phyloP scores from a whole-genome alignment of 2,329 filamentous ascomycete species.

The Cercospora nicotianae region DNA sequence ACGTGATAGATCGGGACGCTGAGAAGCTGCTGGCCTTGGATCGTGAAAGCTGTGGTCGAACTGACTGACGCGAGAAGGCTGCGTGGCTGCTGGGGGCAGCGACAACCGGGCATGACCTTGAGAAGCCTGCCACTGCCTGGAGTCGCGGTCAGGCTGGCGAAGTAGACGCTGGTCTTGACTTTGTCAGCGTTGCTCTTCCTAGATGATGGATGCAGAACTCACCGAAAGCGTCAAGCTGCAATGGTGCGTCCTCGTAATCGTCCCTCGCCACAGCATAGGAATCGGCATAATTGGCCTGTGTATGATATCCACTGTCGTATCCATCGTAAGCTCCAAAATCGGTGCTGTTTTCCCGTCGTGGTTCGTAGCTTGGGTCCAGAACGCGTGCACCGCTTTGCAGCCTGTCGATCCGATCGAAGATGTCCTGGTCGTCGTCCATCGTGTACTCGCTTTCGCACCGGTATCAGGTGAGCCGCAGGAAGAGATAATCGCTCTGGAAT shows the following conservation, averaged over 20 bases:
- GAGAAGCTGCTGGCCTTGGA: background rate
- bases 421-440: constrained; percentile 26
- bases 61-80: background rate
- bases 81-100: constrained; percentile 28
- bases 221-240: constrained; percentile 53
- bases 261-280: background rate
- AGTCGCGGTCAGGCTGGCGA: constrained; percentile 36
- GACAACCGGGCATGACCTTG: constrained; percentile 42
- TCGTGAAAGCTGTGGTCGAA: background rate
- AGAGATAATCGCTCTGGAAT: background rate
- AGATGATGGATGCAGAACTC: constrained; percentile 8
- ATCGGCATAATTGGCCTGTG: background rate
- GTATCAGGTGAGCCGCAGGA: background rate
- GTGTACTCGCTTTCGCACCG: background rate
- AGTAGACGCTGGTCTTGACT: constrained; percentile 41
- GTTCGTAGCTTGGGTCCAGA: background rate
- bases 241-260: constrained; percentile 18
- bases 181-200: constrained; percentile 17
- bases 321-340: constrained; percentile 18
- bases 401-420: constrained; percentile 35
- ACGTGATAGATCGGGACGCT: constrained; percentile 4
- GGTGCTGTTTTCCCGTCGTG: constrained; percentile 8
- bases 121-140: constrained; percentile 39
- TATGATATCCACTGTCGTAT: constrained; percentile 7
- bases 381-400: constrained; percentile 28